Base-by-base conservation (phyloP, 257 asterid genomes). In the Petunia secreta region DNA sequence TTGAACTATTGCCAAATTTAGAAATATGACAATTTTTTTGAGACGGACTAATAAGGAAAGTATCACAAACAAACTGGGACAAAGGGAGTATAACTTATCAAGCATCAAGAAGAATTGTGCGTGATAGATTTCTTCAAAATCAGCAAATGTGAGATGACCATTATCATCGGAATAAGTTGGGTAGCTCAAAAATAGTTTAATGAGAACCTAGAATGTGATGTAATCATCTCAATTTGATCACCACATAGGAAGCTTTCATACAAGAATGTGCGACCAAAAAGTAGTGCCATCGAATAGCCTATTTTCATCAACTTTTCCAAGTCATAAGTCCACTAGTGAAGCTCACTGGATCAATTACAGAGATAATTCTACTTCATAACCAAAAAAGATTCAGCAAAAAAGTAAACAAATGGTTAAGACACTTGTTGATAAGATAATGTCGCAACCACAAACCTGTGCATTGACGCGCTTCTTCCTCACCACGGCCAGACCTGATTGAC, bases 401-500 rank as follows among this genome's bases (percentile, higher is more conserved):
- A 6, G 41, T 46, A 50, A 48, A 40, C 7, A 41, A 54, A 5
- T n/a, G 52, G 57, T 15, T 43, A 65, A 73, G 43, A 66, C 40
- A 78, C 36, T 34, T 36, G 62, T 11, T 11, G 36, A 14, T 50
- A 11, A 73, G 62, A 34, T 50, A 67, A 80, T 68, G 44, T 63
- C 60, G 34, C 59, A 65, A 79, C 34, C 37, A 80, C 88, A 79
- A 84, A 92, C 97, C 97, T 92, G 97, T 75, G 91, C 90, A 85
- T 89, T 94, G 50, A 92, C 87, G 16, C 97, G 93, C 83, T 91
- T 92, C 85, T 92, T 92, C 76, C 94, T 86, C 46, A 85, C 87
- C 43, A 92, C 91, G 9, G 93, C 90, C 79, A 88, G 83, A 71
- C 93, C 90, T 39, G 94, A 87, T 87, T 87, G 97, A 81, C 91